Evolutionary conservation across 1,284 basidiomycete genomes (phyloP).

Genomic region (Leccinum brunneo-olivaceum): DNA sequence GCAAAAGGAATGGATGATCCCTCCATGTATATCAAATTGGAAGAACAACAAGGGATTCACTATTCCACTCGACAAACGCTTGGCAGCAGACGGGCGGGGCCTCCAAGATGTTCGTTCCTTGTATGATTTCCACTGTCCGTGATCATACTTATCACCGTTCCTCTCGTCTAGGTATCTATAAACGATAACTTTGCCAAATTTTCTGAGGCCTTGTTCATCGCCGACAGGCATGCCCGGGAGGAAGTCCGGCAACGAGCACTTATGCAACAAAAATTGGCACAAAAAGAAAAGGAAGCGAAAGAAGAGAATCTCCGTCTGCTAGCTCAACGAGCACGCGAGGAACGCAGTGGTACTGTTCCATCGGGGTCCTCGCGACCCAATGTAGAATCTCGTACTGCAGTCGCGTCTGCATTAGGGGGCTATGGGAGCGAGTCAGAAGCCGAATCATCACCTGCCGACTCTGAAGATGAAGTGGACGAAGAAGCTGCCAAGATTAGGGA

Average conservation of each 20-base stretch:
- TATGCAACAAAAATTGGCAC: conserved; percentile 97
- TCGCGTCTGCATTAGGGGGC: conserved; percentile 75
- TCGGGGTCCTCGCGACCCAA: conserved; percentile 45
- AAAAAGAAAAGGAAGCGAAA: conserved; percentile 94
- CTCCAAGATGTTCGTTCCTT: conserved; percentile 83
- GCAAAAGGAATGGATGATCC: conserved; percentile 99
- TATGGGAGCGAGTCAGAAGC: conserved; percentile 76
- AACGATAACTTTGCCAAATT: conserved; percentile 99
- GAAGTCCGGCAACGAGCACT: conserved; percentile 93
- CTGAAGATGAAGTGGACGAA: conserved; percentile 62
- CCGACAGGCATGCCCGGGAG: conserved; percentile 97
- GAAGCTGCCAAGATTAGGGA: conserved; percentile 84
- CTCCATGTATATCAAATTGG: conserved; percentile 99
- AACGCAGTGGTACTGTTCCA: conserved; percentile 76
- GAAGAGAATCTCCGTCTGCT: conserved; percentile 93
- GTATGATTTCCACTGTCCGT: neutral
- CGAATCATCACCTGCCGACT: conserved; percentile 41
- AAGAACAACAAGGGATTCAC: conserved; percentile 99
- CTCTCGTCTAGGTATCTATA: conserved; percentile 71
- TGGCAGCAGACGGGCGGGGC: conserved; percentile 95
- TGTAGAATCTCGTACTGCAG: conserved; percentile 53
- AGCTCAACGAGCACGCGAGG: conserved; percentile 92
- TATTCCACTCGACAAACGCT: conserved; percentile 95
- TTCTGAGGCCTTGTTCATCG: conserved; percentile 91
- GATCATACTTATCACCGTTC: conserved; percentile 7